Conservation (phyloP, 305 asterid species). For the Solanum aculeatissimum region DNA sequence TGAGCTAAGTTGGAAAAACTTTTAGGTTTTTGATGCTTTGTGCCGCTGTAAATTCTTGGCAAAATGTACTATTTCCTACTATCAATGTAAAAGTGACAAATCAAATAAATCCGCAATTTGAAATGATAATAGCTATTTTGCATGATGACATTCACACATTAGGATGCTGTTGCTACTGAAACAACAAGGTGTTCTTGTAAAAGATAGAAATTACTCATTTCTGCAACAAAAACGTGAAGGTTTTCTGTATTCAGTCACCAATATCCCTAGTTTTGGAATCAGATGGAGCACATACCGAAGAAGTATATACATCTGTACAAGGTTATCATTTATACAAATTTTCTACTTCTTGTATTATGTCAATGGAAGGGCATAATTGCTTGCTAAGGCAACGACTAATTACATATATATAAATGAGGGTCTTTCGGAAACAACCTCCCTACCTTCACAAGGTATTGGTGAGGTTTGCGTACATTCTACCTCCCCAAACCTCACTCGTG, state of each 20-base stretch:
- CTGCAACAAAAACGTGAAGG: background rate
- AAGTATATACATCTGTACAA: background rate
- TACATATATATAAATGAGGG: background rate
- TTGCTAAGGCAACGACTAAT: background rate
- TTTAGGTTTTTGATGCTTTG: background rate
- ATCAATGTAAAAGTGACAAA: background rate
- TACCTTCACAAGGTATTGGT: too few relatives aligned
- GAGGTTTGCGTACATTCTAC: too few relatives aligned
- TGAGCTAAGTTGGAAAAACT: background rate
- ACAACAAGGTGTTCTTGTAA: background rate
- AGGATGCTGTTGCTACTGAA: background rate
- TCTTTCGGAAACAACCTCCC: too few relatives aligned
- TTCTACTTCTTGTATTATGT: background rate
- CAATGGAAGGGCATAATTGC: background rate
- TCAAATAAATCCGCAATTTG: background rate
- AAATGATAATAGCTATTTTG: background rate
- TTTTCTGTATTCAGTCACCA: background rate
- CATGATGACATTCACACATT: background rate
- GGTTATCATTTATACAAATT: background rate
- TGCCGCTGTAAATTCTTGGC: background rate
- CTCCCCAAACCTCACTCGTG: too few relatives aligned
- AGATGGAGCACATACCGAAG: background rate
- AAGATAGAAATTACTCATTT: background rate
- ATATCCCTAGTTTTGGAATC: background rate
- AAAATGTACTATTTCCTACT: background rate